A percentile compares a stretch with the other conserved stretches of the same genome.
phyloP scores from a whole-genome alignment of 495 filamentous ascomycete genomes.

The Cryomyces minteri region DNA sequence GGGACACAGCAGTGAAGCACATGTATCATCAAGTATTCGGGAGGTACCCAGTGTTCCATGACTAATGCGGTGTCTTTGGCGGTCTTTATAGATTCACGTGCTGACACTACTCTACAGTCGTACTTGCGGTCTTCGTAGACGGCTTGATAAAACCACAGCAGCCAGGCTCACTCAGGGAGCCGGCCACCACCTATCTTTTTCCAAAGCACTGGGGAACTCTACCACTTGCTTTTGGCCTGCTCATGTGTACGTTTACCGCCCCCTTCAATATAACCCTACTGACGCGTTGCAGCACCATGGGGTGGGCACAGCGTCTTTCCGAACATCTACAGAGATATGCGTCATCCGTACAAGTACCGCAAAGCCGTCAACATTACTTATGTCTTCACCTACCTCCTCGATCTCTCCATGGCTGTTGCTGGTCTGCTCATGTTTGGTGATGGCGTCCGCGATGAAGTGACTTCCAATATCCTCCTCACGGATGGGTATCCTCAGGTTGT shows the following conservation, averaged over 20 bases:
- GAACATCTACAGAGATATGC: slow-evolving; percentile 95
- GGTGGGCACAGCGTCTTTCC: slow-evolving; percentile 92
- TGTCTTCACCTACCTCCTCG: slow-evolving; percentile 76
- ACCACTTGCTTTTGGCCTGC: slow-evolving; percentile 81
- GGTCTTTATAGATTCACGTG: too few relatives aligned
- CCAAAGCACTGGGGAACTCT: slow-evolving; percentile 76
- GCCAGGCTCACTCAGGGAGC: slow-evolving; percentile 71
- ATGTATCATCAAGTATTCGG: too few relatives aligned
- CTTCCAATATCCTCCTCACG: slow-evolving; percentile 62
- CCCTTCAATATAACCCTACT: not conserved
- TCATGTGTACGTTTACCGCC: slow-evolving; percentile 47
- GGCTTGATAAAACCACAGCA: slow-evolving; percentile 62
- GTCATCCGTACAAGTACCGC: slow-evolving; percentile 74
- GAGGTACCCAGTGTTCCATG: too few relatives aligned
- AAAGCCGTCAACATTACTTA: slow-evolving; percentile 67
- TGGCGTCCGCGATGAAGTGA: slow-evolving; percentile 68
- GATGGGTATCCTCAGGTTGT: slow-evolving; percentile 56
- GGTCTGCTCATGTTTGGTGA: slow-evolving; percentile 93
- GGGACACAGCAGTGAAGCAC: too few relatives aligned
- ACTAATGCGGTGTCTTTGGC: too few relatives aligned
- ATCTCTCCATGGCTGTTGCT: slow-evolving; percentile 59
- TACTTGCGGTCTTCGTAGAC: slow-evolving; percentile 62
- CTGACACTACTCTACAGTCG: slow-evolving; percentile 32
- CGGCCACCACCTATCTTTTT: slow-evolving; percentile 62
- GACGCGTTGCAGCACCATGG: slow-evolving; percentile 46